phyloP scores from a whole-genome alignment of 192 early-diverging fungal species.

The Entomortierella parvispora region DNA sequence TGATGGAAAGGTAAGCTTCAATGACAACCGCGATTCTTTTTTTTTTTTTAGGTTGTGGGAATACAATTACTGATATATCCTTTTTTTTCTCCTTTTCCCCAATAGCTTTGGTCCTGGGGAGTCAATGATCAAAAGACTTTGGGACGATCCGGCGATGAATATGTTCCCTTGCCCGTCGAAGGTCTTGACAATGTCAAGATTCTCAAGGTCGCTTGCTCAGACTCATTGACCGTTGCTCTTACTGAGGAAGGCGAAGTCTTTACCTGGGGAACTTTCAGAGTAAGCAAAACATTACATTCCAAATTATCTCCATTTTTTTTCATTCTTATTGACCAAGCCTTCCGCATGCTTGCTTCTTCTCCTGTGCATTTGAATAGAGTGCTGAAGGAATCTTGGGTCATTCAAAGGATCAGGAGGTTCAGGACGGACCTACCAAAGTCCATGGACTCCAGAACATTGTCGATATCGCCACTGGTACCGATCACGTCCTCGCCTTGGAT shows the following conservation, averaged over 20 bases:
- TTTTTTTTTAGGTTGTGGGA: not conserved
- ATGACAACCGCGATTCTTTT: not conserved
- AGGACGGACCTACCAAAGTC: constrained; percentile 66
- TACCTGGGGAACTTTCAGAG: constrained; percentile 86
- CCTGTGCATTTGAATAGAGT: constrained; percentile 56
- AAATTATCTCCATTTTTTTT: not conserved
- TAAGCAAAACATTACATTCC: constrained; percentile 18
- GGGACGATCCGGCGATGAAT: constrained; percentile 76
- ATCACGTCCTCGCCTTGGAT: constrained; percentile 86
- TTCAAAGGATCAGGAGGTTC: constrained; percentile 69
- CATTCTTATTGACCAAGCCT: not conserved
- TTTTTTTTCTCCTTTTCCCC: not conserved
- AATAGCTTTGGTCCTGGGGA: constrained; percentile 90
- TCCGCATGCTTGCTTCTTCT: not conserved
- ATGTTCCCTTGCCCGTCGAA: constrained; percentile 69
- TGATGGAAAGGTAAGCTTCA: constrained; percentile 73
- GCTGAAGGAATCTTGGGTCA: constrained; percentile 90
- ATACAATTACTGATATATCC: not conserved
- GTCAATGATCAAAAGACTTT: constrained; percentile 94
- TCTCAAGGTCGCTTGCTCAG: constrained; percentile 84
- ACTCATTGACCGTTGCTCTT: constrained; percentile 84
- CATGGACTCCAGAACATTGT: constrained; percentile 70
- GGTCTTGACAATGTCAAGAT: constrained; percentile 81
- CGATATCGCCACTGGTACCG: constrained; percentile 82
- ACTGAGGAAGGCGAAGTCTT: constrained; percentile 83